Percentiles rank a stretch among this genome's conserved stretches.
Conservation (phyloP, 75 land plant genomes). For the Cunninghamia lanceolata region DNA sequence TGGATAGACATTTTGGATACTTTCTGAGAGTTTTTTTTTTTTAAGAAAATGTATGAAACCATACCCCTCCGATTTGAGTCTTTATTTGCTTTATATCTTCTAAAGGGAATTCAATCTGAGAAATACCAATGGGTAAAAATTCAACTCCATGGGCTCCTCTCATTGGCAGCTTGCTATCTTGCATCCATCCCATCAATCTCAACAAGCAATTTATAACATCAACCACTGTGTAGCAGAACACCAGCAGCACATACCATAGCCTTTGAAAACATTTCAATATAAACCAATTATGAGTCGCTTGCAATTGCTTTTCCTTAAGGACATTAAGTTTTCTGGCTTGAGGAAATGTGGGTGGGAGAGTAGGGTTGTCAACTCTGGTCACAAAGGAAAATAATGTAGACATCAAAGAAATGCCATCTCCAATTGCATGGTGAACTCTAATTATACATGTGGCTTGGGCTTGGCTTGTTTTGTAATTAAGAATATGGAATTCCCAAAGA, state of each 20-base stretch:
- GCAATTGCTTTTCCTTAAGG: not conserved
- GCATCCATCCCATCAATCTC: conserved; percentile 16
- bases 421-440: conserved; percentile 63
- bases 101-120: not conserved
- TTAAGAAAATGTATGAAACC: not conserved
- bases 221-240: conserved; percentile 26
- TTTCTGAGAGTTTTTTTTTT: not conserved
- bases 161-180: conserved; percentile 23
- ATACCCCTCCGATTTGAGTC: not conserved
- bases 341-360: conserved; percentile 41
- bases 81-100: not conserved
- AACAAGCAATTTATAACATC: conserved; percentile 16
- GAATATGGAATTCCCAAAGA: conserved; percentile 59
- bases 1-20: not conserved
- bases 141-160: conserved; percentile 33
- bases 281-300: not conserved
- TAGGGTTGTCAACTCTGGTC: conserved; percentile 29
- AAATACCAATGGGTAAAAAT: not conserved
- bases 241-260: conserved; percentile 13
- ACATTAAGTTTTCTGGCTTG: not conserved
- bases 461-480: conserved; percentile 37
- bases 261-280: not conserved
- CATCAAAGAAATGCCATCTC: conserved; percentile 78
- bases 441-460: conserved; percentile 33
- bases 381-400: conserved; percentile 38